Base-by-base conservation (phyloP, 306 rosid species). In the Glycine tomentella region DNA sequence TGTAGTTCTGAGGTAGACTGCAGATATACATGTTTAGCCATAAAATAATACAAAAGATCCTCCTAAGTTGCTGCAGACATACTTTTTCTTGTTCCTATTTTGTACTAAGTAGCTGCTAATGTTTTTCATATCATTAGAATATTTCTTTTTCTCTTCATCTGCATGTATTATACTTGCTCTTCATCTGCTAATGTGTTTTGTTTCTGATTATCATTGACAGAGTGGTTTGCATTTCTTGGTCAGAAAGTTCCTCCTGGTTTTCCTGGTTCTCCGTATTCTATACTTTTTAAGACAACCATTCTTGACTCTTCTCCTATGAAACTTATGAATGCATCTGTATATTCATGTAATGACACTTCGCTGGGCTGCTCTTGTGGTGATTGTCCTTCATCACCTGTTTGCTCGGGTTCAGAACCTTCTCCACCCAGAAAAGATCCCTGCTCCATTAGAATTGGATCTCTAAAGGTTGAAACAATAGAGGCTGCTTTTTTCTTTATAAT, bases 331-430 rank as follows among this genome's bases (percentile, higher is more conserved):
- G 90, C 90, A 76, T 88, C 97, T 80, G 90, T 65, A 69, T 95
- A 90, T 84, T 85, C 93, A 12, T 95, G 99, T 77, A 84, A 86
- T 77, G 99, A 95, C 90, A 90, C 94, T 82, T 93, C 99, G 62
- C 88, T 95, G 62, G 97, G 97, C 76, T 95, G 99, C 87, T 95
- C 99, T 83, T 95, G 99, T 38, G 99, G 99, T 62, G 99, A 95
- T 87, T 95, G 99, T 76, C 99, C 97, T 72, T 82, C 81, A 84
- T 87, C 97, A 83, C 88, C 97, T 13, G 72, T 81, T 61, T 95
- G 99, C 90, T 84, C 93, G 3, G 75, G 38, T 69, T 12, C 89
- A 57, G 92, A 91, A 86, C 97, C 97, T 84, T 84, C 91, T 49
- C 99, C 95, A 42, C 90, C 81, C 56, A 88, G 65, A 72, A 85